Percentiles rank a stretch among this genome's conserved stretches.
These are phyloP conservation scores for Claviceps paspali DNA, from an alignment of 2,329 filamentous ascomycete genomes.

Conservation along the genomic window DNA sequence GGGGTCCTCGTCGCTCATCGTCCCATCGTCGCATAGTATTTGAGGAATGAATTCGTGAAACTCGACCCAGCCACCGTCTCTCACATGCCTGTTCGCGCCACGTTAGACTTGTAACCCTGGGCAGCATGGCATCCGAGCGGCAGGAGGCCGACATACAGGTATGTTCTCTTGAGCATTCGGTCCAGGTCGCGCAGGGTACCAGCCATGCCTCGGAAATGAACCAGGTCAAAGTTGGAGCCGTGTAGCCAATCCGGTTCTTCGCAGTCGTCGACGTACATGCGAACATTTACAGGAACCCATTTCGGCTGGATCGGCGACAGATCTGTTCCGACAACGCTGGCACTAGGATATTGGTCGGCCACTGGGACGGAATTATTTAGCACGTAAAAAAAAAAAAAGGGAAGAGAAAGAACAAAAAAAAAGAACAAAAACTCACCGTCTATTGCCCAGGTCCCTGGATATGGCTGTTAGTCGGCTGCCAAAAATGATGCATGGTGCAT, in stretches of 20 bases:
- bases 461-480: neutral
- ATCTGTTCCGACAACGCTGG: constrained; percentile 26
- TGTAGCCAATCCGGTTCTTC: constrained; percentile 40
- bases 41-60: constrained; percentile 29
- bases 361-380: constrained; percentile 11
- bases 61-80: constrained; percentile 36
- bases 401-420: neutral
- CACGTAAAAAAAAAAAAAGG: neutral
- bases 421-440: too few species aligned
- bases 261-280: constrained; percentile 47
- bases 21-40: constrained; percentile 27
- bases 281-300: constrained; percentile 42
- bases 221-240: constrained; percentile 39
- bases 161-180: constrained; percentile 27
- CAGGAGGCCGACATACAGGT: constrained; percentile 12
- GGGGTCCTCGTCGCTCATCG: constrained; percentile 25
- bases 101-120: too few species aligned
- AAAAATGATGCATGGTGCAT: neutral
- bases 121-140: neutral
- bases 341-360: constrained; percentile 25
- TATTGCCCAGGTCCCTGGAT: constrained; percentile 35
- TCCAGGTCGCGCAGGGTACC: constrained; percentile 34
- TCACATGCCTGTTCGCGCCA: constrained; percentile 20
- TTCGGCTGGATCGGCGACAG: constrained; percentile 30
- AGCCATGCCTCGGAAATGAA: constrained; percentile 36